Conservation (phyloP, 495 filamentous ascomycete genomes). For the Cryomyces antarcticus region DNA sequence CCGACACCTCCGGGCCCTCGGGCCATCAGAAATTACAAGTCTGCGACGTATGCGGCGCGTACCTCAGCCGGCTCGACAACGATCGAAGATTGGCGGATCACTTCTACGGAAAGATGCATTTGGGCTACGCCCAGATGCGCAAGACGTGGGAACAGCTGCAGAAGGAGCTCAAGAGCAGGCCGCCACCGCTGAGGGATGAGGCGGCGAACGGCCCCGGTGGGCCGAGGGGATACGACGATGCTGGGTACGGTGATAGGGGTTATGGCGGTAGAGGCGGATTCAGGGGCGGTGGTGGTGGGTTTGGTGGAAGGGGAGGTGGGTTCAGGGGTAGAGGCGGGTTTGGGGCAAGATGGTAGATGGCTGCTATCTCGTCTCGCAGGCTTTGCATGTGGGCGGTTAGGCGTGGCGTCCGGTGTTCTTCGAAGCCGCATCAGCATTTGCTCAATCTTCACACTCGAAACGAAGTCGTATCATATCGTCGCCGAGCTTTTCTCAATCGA, state of each 20-base stretch:
- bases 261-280: constrained; percentile 9
- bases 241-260: constrained; percentile 6
- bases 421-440: too few species aligned
- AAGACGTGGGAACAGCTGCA: constrained; percentile 71
- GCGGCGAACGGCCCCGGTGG: constrained; percentile 4
- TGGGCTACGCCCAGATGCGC: constrained; percentile 95
- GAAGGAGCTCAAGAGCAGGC: constrained; percentile 61
- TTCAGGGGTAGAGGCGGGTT: constrained; percentile 4
- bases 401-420: too few species aligned
- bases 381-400: too few species aligned
- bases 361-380: too few species aligned
- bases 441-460: too few species aligned
- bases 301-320: constrained; percentile 11
- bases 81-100: constrained; percentile 87
- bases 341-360: constrained; percentile 1
- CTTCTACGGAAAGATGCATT: constrained; percentile 98
- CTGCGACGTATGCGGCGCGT: constrained; percentile 94
- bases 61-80: constrained; percentile 78
- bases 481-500: too few species aligned
- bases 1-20: constrained; percentile 73
- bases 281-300: constrained; percentile 9
- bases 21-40: constrained; percentile 97
- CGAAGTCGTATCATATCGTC: too few species aligned
- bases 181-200: constrained; percentile 37
- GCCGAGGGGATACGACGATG: constrained; percentile 5